Evolutionary conservation across 768 basidiomycete genomes (phyloP), one percentile per base, ranked within the genome.

Genomic region (Mycena vulgaris): DNA sequence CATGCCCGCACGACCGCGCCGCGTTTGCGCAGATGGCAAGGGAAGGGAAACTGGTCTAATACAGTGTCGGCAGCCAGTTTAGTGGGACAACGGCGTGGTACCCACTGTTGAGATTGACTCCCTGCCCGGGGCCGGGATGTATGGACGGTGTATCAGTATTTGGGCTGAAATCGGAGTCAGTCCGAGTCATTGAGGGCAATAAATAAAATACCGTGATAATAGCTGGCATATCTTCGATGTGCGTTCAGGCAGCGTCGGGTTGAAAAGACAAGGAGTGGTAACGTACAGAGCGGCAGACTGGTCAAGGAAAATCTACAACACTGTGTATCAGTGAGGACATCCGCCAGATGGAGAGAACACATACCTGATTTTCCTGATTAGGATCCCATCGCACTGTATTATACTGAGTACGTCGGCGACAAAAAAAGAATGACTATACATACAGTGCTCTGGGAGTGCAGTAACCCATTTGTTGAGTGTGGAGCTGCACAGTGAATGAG

Each of bases 1-100:
- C 87, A 68, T 84, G 84, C 23, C 82, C 80, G 42, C 83, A 83
- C 2, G 84, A 84, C 47, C 86, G 82, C 21, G 85, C 83, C 3
- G 89, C 88, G 66, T 85, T 63, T 30, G 62, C 62, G 28, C 62
- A 63, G 48, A 63, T 63, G 11, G 62, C 62, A 42, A 63, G 62
- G 6, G 62, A 52, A 19, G 62, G 62, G 27, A 63, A 63, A 10
- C 21, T 87, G 64, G 85, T 81, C 88, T 82, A 9, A 81, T 83
- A 13, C 87, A 86, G 17, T 35, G 85, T 28, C 19, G 10, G 19
- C 21, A 37, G 13, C 27, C 30, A 48, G 14, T 4, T 40, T 13
- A 21, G 39, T 8, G 16, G 7, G 1, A 33, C 1, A n/a, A 27
- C n/a, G n/a, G n/a, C n/a, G n/a, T 19, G 57, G 3, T 16, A 23